phyloP scores from a whole-genome alignment of 2,329 filamentous ascomycete genomes.

The Phialemoniopsis sp. region DNA sequence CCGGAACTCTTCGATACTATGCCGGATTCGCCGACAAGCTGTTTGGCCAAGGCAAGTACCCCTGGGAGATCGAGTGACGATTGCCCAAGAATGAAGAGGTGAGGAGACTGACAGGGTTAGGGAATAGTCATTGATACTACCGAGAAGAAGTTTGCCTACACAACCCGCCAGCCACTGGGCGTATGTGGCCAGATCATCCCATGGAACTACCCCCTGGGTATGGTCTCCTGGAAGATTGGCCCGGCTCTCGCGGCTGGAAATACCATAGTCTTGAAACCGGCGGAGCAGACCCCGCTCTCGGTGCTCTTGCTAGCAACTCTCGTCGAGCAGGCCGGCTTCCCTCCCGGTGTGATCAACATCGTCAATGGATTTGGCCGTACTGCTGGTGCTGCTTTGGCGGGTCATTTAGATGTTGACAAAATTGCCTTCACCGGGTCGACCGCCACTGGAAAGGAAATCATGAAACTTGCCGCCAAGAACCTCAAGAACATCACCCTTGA shows the following conservation, averaged over 20 bases:
- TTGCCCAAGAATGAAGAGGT: too few species aligned
- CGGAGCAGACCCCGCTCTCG: constrained; percentile 58
- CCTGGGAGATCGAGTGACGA: too few species aligned
- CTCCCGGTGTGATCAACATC: constrained; percentile 69
- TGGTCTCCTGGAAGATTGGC: constrained; percentile 71
- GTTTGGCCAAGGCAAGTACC: too few species aligned
- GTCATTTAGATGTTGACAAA: constrained; percentile 64
- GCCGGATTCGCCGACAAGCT: too few species aligned
- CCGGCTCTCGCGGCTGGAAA: constrained; percentile 62
- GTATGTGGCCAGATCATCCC: constrained; percentile 68
- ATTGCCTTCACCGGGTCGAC: constrained; percentile 73
- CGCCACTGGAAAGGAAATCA: constrained; percentile 60
- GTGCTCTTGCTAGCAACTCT: constrained; percentile 59
- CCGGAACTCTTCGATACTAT: too few species aligned
- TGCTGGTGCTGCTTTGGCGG: constrained; percentile 61
- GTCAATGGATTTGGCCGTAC: constrained; percentile 63
- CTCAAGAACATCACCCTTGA: constrained; percentile 57
- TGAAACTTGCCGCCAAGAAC: constrained; percentile 59
- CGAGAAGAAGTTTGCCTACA: constrained; percentile 65
- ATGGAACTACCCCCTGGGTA: constrained; percentile 70
- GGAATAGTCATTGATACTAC: constrained; percentile 64
- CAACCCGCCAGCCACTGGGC: constrained; percentile 64
- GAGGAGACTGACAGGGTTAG: constrained; percentile 72
- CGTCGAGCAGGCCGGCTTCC: constrained; percentile 68
- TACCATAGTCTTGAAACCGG: constrained; percentile 56